Evolutionary conservation across 2,329 filamentous ascomycete genomes (phyloP).

Genomic region (Metarhizium sp.): DNA sequence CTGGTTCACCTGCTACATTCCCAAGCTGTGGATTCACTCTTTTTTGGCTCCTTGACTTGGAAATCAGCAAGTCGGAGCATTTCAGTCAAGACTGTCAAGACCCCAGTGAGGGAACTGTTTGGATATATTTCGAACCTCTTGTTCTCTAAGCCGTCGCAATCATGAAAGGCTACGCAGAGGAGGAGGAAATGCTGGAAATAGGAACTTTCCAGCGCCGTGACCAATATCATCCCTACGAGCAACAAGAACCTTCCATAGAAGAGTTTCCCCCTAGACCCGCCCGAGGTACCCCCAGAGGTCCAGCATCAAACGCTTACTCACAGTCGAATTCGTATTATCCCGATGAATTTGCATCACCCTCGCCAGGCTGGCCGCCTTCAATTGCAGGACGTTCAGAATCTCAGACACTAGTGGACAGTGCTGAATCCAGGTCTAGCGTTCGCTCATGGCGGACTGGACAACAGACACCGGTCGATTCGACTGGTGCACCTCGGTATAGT

Average conservation of each 20-base stretch:
- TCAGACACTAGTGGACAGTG: conserved; percentile 19
- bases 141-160: neutral
- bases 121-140: neutral
- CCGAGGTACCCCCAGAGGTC: conserved; percentile 1
- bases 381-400: conserved; percentile 15
- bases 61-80: too few species aligned
- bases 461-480: conserved; percentile 10
- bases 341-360: conserved; percentile 7
- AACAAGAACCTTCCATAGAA: conserved; percentile 13
- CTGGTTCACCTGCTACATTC: neutral
- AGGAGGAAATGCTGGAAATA: conserved; percentile 26
- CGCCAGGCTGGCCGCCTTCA: conserved; percentile 11
- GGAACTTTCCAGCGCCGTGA: conserved; percentile 16
- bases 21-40: neutral
- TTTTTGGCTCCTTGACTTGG: neutral
- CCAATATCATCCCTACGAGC: conserved; percentile 17
- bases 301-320: conserved; percentile 1
- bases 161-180: conserved; percentile 22
- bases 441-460: conserved; percentile 14
- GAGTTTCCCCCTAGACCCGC: conserved; percentile 1
- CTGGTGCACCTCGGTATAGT: conserved; percentile 5
- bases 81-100: too few species aligned
- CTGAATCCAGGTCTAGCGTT: conserved; percentile 14
- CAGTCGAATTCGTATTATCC: conserved; percentile 4
- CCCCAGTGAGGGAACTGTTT: too few species aligned